Evolutionary conservation across 164 flowering plant genomes (phyloP).

Genomic region (Piper betle): DNA sequence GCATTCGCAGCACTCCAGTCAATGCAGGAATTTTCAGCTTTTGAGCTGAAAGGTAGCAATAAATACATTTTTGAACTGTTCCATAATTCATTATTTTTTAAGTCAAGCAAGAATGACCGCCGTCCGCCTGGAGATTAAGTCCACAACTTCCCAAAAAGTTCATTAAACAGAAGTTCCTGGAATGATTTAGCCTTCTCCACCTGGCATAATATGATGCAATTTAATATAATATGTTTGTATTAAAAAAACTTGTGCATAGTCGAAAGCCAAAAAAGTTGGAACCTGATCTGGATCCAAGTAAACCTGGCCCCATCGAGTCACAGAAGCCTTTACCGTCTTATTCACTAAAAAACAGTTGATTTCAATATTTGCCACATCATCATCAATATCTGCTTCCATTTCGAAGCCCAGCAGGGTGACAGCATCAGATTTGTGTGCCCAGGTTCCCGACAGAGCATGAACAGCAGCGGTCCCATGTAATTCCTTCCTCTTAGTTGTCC

Average conservation of each 20-base stretch:
- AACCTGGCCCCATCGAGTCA: slow-evolving; percentile 51
- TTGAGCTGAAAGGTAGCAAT: slow-evolving; percentile 52
- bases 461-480: slow-evolving; percentile 57
- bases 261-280: background rate
- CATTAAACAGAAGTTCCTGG: slow-evolving; percentile 79
- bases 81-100: slow-evolving; percentile 41
- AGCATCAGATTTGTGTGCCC: slow-evolving; percentile 43
- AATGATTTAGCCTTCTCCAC: slow-evolving; percentile 54
- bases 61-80: slow-evolving; percentile 52
- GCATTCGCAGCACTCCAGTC: slow-evolving; percentile 52
- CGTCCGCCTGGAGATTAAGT: slow-evolving; percentile 28
- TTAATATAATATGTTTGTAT: background rate
- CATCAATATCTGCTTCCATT: slow-evolving; percentile 60
- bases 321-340: slow-evolving; percentile 47
- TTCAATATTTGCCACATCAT: slow-evolving; percentile 66
- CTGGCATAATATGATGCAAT: slow-evolving; percentile 16
- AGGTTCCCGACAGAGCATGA: slow-evolving; percentile 58
- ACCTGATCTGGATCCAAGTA: slow-evolving; percentile 68
- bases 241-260: background rate
- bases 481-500: slow-evolving; percentile 93
- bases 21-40: slow-evolving; percentile 21
- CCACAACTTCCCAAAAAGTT: slow-evolving; percentile 63
- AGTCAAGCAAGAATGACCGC: slow-evolving; percentile 50
- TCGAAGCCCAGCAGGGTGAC: slow-evolving; percentile 49
- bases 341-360: slow-evolving; percentile 52